Conservation (phyloP, 306 rosid genomes). For the Castanea mollissima region DNA sequence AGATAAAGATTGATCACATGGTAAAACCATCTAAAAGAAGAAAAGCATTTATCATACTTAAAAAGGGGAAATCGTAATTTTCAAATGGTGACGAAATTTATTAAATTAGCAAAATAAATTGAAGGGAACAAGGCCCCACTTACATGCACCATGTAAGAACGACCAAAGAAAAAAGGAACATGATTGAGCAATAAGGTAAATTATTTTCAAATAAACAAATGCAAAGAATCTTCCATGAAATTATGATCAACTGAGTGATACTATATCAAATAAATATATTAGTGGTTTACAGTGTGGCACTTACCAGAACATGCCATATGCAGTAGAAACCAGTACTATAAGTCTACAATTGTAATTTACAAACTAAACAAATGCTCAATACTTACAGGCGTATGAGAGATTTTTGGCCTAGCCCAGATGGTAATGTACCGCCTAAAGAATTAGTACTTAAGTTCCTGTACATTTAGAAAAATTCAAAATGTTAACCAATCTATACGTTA, state of each 20-base stretch:
- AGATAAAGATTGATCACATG: not conserved
- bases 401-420: conserved; percentile 68
- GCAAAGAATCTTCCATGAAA: not conserved
- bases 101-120: not conserved
- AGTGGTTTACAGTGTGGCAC: not conserved
- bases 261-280: not conserved
- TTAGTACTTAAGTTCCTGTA: conserved; percentile 86
- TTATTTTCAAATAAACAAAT: not conserved
- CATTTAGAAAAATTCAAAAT: conserved; percentile 3
- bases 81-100: not conserved
- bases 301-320: conserved; percentile 10
- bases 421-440: conserved; percentile 62
- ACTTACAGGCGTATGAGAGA: conserved; percentile 75
- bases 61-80: not conserved
- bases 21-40: not conserved
- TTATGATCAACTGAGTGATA: conserved; percentile 1
- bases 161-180: not conserved
- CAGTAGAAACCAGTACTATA: not conserved
- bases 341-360: conserved; percentile 2
- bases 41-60: too few species aligned
- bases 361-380: conserved; percentile 12
- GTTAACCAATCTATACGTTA: not conserved
- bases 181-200: not conserved
- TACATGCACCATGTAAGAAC: not conserved
- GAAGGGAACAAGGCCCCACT: not conserved